Evolutionary conservation across 306 rosid species (phyloP).

Genomic region (Dalbergia oliveri): DNA sequence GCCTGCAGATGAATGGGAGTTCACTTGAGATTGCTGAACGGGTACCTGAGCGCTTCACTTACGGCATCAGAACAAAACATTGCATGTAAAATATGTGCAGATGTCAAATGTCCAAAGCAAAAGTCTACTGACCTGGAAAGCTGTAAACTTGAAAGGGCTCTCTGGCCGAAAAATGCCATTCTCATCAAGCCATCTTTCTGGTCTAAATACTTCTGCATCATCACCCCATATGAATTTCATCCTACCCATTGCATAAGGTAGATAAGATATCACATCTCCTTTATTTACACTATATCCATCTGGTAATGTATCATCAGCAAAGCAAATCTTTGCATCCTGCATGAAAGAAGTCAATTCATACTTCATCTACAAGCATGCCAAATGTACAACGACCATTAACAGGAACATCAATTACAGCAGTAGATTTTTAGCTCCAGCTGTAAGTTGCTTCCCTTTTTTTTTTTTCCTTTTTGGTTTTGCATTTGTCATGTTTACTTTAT

Average conservation of each 20-base stretch:
- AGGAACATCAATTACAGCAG: slow-evolving; percentile 2
- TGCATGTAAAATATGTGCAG: neutral
- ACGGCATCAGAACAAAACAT: neutral
- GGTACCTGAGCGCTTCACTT: neutral
- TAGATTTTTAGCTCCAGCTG: neutral
- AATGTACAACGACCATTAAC: slow-evolving; percentile 1
- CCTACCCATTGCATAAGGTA: slow-evolving; percentile 90
- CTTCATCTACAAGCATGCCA: neutral
- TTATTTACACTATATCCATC: slow-evolving; percentile 72
- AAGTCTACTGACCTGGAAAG: slow-evolving; percentile 71
- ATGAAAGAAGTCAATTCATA: slow-evolving; percentile 18
- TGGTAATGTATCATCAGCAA: slow-evolving; percentile 75
- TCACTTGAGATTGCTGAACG: neutral
- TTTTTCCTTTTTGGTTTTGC: neutral
- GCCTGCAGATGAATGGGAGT: slow-evolving; percentile 61
- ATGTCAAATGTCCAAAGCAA: neutral
- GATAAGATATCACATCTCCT: slow-evolving; percentile 70
- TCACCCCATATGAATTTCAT: slow-evolving; percentile 89
- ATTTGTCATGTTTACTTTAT: neutral
- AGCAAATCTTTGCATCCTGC: slow-evolving; percentile 79
- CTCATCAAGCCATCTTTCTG: slow-evolving; percentile 82
- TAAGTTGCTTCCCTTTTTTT: neutral
- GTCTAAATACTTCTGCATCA: slow-evolving; percentile 74
- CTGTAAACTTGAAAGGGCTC: slow-evolving; percentile 79
- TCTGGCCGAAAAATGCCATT: slow-evolving; percentile 65